Conservation (phyloP, 176 grass and related monocot genomes). For the Oryza australiensis region DNA sequence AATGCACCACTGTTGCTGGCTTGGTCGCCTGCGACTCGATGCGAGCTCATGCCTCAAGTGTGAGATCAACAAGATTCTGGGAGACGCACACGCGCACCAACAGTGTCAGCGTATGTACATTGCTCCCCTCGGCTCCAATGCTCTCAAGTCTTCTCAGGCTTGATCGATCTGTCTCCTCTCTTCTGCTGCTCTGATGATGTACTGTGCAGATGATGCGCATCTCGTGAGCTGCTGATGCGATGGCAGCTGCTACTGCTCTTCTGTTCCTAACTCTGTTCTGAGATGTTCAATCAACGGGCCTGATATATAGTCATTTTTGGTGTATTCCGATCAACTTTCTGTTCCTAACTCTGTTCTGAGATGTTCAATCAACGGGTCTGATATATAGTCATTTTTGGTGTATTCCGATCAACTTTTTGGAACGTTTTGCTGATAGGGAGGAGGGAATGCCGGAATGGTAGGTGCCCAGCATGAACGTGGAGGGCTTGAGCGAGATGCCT, state of each 20-base stretch:
- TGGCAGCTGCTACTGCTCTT: neutral
- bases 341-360: neutral
- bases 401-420: neutral
- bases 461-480: constrained; percentile 3
- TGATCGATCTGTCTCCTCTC: neutral
- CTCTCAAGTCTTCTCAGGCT: neutral
- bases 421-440: neutral
- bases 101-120: neutral
- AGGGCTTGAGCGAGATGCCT: neutral
- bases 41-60: neutral
- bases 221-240: neutral
- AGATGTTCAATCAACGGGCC: neutral
- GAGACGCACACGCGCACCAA: neutral
- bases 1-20: neutral
- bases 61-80: neutral
- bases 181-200: neutral
- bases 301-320: neutral
- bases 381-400: neutral
- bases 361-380: neutral
- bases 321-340: neutral
- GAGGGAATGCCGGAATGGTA: neutral
- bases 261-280: neutral
- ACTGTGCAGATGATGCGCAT: neutral
- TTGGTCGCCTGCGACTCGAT: neutral
- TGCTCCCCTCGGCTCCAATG: too few species aligned